A percentile compares a stretch with the other conserved stretches of the same genome.
These are phyloP conservation scores for Eutrema heterophyllum DNA, from an alignment of 345 rosid genomes.

Conservation along the genomic window DNA sequence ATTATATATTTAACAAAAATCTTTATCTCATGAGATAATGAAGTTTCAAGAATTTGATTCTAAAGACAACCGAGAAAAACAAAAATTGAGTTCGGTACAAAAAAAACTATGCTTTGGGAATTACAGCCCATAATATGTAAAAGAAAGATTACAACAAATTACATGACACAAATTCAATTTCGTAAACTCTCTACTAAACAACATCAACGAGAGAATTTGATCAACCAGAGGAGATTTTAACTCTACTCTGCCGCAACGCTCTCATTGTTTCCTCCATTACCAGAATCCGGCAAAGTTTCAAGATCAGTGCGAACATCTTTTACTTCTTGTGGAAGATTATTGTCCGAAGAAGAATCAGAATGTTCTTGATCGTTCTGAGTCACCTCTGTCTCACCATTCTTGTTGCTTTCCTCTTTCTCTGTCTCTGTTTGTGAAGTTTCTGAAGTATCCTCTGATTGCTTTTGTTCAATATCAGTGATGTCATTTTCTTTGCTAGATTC, in stretches of 20 bases:
- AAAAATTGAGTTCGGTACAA: background rate
- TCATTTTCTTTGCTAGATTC: constrained; percentile 6
- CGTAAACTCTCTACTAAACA: constrained; percentile 23
- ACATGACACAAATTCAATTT: constrained; percentile 15
- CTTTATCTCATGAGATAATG: background rate
- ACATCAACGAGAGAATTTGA: background rate
- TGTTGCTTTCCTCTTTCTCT: constrained; percentile 34
- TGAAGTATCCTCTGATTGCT: constrained; percentile 9
- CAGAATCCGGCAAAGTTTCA: constrained; percentile 57
- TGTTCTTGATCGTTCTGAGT: constrained; percentile 35
- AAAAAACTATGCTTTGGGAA: background rate
- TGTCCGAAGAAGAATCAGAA: constrained; percentile 28
- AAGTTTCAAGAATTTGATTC: constrained; percentile 8
- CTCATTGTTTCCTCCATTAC: constrained; percentile 34
- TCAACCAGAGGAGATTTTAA: background rate
- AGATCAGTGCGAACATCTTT: constrained; percentile 52
- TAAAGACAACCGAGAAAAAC: background rate
- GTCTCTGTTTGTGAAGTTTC: constrained; percentile 16
- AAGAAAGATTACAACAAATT: constrained; percentile 22
- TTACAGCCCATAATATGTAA: background rate
- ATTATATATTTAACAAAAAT: background rate
- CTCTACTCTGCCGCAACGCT: constrained; percentile 43
- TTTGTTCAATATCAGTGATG: constrained; percentile 2
- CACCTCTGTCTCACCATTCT: constrained; percentile 31
- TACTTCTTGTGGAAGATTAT: constrained; percentile 40